A percentile compares a stretch with the other conserved stretches of the same genome.
These are phyloP conservation scores for Chrysoporthe deuterocubensis DNA, from an alignment of 2,329 filamentous ascomycete genomes.

Conservation along the genomic window DNA sequence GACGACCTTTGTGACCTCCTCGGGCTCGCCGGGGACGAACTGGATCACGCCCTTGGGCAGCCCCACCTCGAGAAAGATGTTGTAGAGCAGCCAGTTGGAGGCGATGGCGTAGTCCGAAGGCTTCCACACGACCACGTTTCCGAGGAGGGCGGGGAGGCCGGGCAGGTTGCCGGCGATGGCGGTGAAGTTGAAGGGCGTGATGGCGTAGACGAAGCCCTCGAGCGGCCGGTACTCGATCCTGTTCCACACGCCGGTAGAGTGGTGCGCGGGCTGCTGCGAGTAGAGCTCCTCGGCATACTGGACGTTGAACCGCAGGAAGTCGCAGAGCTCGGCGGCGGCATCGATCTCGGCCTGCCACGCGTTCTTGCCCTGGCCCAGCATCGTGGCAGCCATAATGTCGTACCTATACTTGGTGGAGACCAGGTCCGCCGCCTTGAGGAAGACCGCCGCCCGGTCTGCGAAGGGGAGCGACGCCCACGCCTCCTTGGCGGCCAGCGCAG, in stretches of 20 bases:
- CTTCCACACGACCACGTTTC: slow-evolving; percentile 97
- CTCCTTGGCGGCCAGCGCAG: slow-evolving; percentile 83
- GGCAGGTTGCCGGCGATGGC: slow-evolving; percentile 89
- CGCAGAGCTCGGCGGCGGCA: slow-evolving; percentile 85
- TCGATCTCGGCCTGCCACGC: slow-evolving; percentile 99
- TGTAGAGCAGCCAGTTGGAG: slow-evolving; percentile 89
- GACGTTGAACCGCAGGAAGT: slow-evolving; percentile 94
- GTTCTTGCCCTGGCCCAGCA: slow-evolving; percentile 97
- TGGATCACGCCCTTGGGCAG: slow-evolving; percentile 89
- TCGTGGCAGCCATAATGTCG: slow-evolving; percentile 93
- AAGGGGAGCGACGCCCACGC: slow-evolving; percentile 88
- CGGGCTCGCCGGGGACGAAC: slow-evolving; percentile 88
- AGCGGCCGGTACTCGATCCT: slow-evolving; percentile 86
- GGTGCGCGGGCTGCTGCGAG: slow-evolving; percentile 81
- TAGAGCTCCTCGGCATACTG: slow-evolving; percentile 93
- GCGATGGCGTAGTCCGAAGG: slow-evolving; percentile 87
- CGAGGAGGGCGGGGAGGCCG: slow-evolving; percentile 82
- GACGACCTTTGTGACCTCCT: slow-evolving; percentile 77
- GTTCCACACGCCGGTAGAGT: slow-evolving; percentile 88
- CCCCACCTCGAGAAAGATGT: slow-evolving; percentile 89
- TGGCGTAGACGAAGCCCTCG: slow-evolving; percentile 93
- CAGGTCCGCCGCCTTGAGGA: slow-evolving; percentile 93
- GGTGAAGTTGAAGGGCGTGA: slow-evolving; percentile 97
- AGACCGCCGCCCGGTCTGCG: slow-evolving; percentile 87
- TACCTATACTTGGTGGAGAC: slow-evolving; percentile 93